Evolutionary conservation across 106 monocot genomes (phyloP), one percentile per base, ranked within the genome.

Genomic region (Vanilla planifolia): DNA sequence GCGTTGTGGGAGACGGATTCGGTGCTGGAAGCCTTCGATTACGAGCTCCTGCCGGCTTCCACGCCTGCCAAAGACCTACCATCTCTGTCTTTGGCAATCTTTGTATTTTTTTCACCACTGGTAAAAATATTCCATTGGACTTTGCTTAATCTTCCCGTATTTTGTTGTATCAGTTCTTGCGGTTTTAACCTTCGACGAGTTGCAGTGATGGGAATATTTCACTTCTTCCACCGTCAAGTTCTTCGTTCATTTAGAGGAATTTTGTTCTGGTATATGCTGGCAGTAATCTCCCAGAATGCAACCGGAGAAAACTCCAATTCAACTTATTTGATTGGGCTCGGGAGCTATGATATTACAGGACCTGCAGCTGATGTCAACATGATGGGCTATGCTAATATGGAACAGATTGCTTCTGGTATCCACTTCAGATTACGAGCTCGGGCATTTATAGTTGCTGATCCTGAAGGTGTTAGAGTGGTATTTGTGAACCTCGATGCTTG

Each of bases 401-500:
- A 86, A n/a, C 81, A 86, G 61, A 75, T 62, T 75, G 86, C 71
- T n/a, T 74, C 81, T 44, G 86, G 86, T 40, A 37, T 86, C 51
- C 86, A 86, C 64, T 86, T 86, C 68, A 81, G 81, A 71, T 65
- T 86, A 35, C 67, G 73, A 63, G 81, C 86, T 51, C 81, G 86
- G 1, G 14, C 86, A 23, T 86, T 86, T 61, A 86, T 86, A 46
- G 78, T 81, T 43, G 86, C 81, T 33, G 81, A 81, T 61, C 77
- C 81, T 27, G 71, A 59, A 7, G 86, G 81, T 1, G 78, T 65
- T 24, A 77, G 86, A 56, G 75, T 83, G 7, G 85, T 69, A 4
- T 89, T 93, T 78, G 89, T 93, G 33, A 93, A 93, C 66, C 80
- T 93, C 47, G 93, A 93, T 75, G 93, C 93, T 16, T 89, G 93